phyloP scores from a whole-genome alignment of 495 filamentous ascomycete species.

The Bathelium albidoporum region DNA sequence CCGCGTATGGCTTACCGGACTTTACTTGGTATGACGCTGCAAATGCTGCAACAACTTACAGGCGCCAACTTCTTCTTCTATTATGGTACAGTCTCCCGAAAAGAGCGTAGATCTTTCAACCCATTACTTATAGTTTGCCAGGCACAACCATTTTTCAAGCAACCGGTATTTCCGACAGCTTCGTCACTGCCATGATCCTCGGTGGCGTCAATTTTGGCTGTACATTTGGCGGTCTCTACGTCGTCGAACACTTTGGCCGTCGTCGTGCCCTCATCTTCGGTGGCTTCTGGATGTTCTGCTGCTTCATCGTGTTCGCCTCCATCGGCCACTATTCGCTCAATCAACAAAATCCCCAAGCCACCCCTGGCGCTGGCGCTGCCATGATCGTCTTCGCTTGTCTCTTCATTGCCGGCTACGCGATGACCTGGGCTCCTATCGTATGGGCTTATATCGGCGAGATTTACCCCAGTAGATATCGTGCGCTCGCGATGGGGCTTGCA shows the following conservation, averaged over 20 bases:
- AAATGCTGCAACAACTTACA: constrained; percentile 58
- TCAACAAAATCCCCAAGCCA: constrained; percentile 33
- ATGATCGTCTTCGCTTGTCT: constrained; percentile 72
- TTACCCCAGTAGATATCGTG: constrained; percentile 63
- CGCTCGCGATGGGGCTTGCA: constrained; percentile 62
- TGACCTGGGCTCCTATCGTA: constrained; percentile 74
- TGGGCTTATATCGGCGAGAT: constrained; percentile 76
- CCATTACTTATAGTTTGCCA: not conserved
- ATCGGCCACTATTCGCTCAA: constrained; percentile 30
- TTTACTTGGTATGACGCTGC: constrained; percentile 56
- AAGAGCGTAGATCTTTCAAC: too few species aligned
- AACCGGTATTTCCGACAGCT: constrained; percentile 24
- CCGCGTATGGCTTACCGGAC: constrained; percentile 67
- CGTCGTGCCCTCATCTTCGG: constrained; percentile 27
- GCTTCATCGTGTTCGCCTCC: constrained; percentile 32
- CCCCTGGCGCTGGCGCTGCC: constrained; percentile 50
- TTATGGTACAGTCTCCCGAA: too few species aligned
- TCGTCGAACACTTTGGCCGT: constrained; percentile 32
- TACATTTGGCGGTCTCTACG: constrained; percentile 29
- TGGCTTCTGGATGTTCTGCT: constrained; percentile 30
- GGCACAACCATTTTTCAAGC: constrained; percentile 28
- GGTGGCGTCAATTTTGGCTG: constrained; percentile 30
- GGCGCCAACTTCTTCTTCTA: constrained; percentile 51
- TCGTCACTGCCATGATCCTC: constrained; percentile 27
- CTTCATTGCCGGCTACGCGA: constrained; percentile 46